Evolutionary conservation across 139 green algal genomes (phyloP), one percentile per base, ranked within the genome.

Genomic region (Tetraselmis chui): DNA sequence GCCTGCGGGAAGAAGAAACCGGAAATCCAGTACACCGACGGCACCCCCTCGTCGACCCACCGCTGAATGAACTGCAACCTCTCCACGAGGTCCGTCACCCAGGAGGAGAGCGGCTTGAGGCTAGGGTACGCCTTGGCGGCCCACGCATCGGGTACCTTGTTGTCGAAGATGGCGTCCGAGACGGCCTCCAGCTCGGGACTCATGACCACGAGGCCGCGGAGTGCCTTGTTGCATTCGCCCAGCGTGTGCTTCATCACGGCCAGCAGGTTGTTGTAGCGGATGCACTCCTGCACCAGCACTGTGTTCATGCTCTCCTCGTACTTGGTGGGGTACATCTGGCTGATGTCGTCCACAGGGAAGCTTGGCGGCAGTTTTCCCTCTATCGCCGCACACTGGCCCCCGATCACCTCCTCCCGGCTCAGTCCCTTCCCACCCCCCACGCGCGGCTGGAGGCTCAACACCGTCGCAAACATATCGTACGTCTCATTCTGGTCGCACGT

Each of bases 251-350:
- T 79, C 86, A 96, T 95, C 0, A 92, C 84, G 1, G 22, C 83
- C 29, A 94, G 83, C 81, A 96, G 84, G 0, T 26, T 80, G 84
- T 96, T 96, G 90, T 95, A 96, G 25, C 88, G 81, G 75, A 91
- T 89, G 86, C 88, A 92, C 86, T 91, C 89, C 83, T 93, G 90
- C 25, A 85, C 86, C 59, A 97, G 87, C 84, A 97, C 93, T 18
- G 93, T 97, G 92, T 97, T 97, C 93, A 97, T 97, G 83, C 81
- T 90, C 89, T 97, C 89, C 75, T 91, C 79, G 90, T 97, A 95
- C 0, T 81, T 91, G 28, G 93, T 95, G 28, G 93, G 93, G 81
- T 95, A 96, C 30, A 45, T 18, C 23, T 81, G 76, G 5, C 32
- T 58, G 31, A 97, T 91, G 1, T 82, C 85, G 22, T 94, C 92